Percentiles rank a stretch among this genome's conserved stretches.
These are phyloP conservation scores for Gynandropsis gynandra DNA, from an alignment of 345 rosid species.

Conservation along the genomic window DNA sequence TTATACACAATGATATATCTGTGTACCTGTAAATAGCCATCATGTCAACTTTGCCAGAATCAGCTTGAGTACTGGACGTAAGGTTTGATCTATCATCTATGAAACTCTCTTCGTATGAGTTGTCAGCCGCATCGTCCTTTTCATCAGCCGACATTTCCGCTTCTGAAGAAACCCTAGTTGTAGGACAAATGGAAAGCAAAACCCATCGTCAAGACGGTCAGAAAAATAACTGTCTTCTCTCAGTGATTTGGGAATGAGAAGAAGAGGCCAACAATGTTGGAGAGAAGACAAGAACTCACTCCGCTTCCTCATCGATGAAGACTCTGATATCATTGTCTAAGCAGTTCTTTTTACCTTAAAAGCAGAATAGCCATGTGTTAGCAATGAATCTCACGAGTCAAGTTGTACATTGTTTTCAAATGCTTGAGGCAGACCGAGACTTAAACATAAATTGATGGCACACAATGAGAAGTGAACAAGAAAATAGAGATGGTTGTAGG, in stretches of 20 bases:
- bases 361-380: conserved; percentile 17
- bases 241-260: conserved; percentile 6
- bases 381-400: conserved; percentile 11
- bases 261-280: conserved; percentile 13
- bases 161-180: conserved; percentile 66
- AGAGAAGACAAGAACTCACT: conserved; percentile 44
- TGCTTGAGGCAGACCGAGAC: neutral
- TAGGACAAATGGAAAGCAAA: neutral
- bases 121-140: conserved; percentile 37
- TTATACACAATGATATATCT: neutral
- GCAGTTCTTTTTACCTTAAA: conserved; percentile 47
- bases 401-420: neutral
- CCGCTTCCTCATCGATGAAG: conserved; percentile 82
- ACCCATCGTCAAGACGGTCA: conserved; percentile 11
- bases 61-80: conserved; percentile 47
- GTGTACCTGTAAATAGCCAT: conserved; percentile 81
- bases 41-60: conserved; percentile 66
- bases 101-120: conserved; percentile 68
- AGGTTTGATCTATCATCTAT: conserved; percentile 71
- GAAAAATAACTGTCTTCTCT: conserved; percentile 2
- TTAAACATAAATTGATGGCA: neutral
- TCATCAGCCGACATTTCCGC: conserved; percentile 65
- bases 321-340: conserved; percentile 27
- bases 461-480: no score
- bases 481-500: neutral